phyloP scores from a whole-genome alignment of 805 yeast genomes.

The Peterozyma xylosa region DNA sequence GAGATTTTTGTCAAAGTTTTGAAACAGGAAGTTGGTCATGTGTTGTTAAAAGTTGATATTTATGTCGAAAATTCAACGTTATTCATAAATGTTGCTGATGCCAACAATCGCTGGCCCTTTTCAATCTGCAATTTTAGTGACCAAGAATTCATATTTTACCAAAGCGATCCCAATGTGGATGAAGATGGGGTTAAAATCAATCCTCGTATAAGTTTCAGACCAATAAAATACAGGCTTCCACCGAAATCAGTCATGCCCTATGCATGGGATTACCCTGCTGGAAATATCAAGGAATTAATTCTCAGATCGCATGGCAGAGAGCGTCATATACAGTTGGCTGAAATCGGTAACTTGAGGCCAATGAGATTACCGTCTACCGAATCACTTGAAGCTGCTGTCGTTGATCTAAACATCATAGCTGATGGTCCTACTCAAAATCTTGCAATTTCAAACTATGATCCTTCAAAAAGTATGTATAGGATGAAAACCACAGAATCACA shows the following conservation, averaged over 20 bases:
- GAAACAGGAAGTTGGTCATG: slow-evolving; percentile 58
- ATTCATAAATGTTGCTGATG: slow-evolving; percentile 66
- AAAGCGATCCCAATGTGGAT: slow-evolving; percentile 65
- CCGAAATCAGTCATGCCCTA: slow-evolving; percentile 94
- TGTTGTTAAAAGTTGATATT: slow-evolving; percentile 64
- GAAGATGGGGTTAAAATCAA: slow-evolving; percentile 50
- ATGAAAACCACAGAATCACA: slow-evolving; percentile 25
- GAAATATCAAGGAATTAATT: slow-evolving; percentile 71
- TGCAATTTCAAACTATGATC: slow-evolving; percentile 76
- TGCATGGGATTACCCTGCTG: slow-evolving; percentile 97
- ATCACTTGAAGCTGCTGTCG: slow-evolving; percentile 36
- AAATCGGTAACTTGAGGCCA: slow-evolving; percentile 86
- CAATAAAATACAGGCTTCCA: slow-evolving; percentile 76
- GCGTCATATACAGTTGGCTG: slow-evolving; percentile 78
- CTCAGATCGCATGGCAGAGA: slow-evolving; percentile 67
- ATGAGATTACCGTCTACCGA: slow-evolving; percentile 60
- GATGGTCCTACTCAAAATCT: slow-evolving; percentile 94
- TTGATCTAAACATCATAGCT: slow-evolving; percentile 87
- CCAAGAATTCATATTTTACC: slow-evolving; percentile 79
- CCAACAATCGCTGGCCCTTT: slow-evolving; percentile 83
- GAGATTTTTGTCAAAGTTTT: slow-evolving; percentile 65
- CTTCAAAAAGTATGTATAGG: slow-evolving; percentile 69
- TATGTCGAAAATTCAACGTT: slow-evolving; percentile 76
- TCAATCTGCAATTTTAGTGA: slow-evolving; percentile 88
- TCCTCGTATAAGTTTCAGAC: slow-evolving; percentile 56